These are phyloP conservation scores for Sambucus nigra DNA, from an alignment of 129 eudicot genomes.

Conservation along the genomic window DNA sequence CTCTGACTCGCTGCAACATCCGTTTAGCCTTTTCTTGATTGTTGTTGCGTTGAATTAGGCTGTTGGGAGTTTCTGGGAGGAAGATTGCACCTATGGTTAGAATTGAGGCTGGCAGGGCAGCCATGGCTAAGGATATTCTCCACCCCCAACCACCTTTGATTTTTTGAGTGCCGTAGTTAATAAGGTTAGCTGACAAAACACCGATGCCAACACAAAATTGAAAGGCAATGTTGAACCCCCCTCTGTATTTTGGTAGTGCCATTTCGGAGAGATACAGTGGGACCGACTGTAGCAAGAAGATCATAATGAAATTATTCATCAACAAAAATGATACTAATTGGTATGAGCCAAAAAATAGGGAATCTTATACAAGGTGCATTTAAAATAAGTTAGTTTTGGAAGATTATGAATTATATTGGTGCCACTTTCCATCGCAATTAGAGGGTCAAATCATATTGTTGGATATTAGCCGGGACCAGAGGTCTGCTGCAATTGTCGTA, in stretches of 20 bases:
- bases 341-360: too few species aligned
- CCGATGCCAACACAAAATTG: constrained; percentile 44
- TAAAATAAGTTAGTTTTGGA: too few species aligned
- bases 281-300: constrained; percentile 31
- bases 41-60: constrained; percentile 32
- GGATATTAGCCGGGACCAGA: too few species aligned
- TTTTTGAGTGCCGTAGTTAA: constrained; percentile 39
- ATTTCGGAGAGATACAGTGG: constrained; percentile 56
- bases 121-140: constrained; percentile 39
- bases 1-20: constrained; percentile 22
- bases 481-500: too few species aligned
- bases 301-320: background rate
- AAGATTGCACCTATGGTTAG: constrained; percentile 34
- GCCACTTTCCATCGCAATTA: too few species aligned
- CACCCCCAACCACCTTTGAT: constrained; percentile 43
- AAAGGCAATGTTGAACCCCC: constrained; percentile 43
- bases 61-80: constrained; percentile 57
- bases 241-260: constrained; percentile 45
- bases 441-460: too few species aligned
- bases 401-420: too few species aligned
- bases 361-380: too few species aligned
- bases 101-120: constrained; percentile 33
- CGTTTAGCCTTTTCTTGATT: constrained; percentile 16
- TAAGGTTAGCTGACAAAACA: constrained; percentile 25
- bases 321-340: background rate